phyloP scores from a whole-genome alignment of 192 early-diverging fungal genomes.

The Coemansia sp. region DNA sequence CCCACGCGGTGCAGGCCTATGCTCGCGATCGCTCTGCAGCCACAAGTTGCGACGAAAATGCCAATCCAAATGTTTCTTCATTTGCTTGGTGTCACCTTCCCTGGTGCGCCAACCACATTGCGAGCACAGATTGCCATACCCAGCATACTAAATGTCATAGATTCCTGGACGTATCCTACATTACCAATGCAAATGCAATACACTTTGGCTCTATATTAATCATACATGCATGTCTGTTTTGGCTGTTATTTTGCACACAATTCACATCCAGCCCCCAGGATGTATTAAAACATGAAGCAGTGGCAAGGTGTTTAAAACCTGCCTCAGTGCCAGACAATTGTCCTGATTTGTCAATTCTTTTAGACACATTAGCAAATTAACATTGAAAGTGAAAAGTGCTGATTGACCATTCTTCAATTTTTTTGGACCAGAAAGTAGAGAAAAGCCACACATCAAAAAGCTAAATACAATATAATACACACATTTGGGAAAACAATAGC shows the following conservation, averaged over 20 bases:
- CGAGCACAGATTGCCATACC: constrained; percentile 76
- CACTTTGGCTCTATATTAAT: constrained; percentile 11
- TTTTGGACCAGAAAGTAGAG: neutral
- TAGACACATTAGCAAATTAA: too few relatives aligned
- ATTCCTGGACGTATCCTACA: constrained; percentile 60
- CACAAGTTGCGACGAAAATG: constrained; percentile 95
- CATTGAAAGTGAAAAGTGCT: neutral
- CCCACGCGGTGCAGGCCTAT: constrained; percentile 77
- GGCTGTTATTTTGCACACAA: neutral
- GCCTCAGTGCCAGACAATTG: neutral
- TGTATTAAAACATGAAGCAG: neutral
- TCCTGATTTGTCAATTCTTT: neutral
- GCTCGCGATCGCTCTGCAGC: constrained; percentile 73
- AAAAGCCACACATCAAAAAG: neutral
- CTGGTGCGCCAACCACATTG: constrained; percentile 90
- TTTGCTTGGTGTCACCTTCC: constrained; percentile 66
- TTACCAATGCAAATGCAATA: neutral
- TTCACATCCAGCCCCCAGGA: neutral
- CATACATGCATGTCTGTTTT: neutral
- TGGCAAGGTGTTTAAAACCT: neutral
- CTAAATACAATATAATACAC: neutral
- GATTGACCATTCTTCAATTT: neutral
- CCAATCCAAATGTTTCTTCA: constrained; percentile 89
- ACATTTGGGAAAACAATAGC: neutral
- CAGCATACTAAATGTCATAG: constrained; percentile 67